Conservation (phyloP, 805 yeast species). For the Candida montana region DNA sequence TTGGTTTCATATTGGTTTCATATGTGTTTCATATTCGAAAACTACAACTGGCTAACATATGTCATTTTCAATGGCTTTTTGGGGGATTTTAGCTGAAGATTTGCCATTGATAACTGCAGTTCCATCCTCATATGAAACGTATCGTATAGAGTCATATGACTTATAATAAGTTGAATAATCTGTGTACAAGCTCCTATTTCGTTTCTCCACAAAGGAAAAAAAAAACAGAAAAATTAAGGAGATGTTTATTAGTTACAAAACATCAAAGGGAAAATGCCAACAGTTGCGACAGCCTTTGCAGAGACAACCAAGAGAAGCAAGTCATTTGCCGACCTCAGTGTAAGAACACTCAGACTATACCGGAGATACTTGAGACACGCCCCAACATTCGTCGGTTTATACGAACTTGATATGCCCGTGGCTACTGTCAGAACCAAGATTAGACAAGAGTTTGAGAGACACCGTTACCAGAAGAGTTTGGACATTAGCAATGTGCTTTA, state of each 20-base stretch:
- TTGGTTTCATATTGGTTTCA: no score
- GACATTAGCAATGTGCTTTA: slow-evolving; percentile 62
- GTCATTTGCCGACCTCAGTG: slow-evolving; percentile 53
- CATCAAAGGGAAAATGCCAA: slow-evolving; percentile 39
- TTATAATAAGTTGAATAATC: no score
- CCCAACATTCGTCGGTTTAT: slow-evolving; percentile 54
- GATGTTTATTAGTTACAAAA: neutral
- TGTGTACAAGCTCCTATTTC: no score
- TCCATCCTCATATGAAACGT: no score
- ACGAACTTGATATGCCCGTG: slow-evolving; percentile 72
- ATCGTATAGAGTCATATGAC: no score
- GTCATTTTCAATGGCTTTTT: no score
- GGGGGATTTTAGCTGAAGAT: no score
- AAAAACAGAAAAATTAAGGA: neutral
- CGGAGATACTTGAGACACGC: slow-evolving; percentile 64
- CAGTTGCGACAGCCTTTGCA: slow-evolving; percentile 79
- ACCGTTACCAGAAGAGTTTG: slow-evolving; percentile 65
- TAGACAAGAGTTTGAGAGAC: slow-evolving; percentile 86
- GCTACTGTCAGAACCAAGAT: slow-evolving; percentile 75
- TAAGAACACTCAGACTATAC: slow-evolving; percentile 64
- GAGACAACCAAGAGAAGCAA: slow-evolving; percentile 69
- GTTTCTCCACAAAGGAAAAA: neutral
- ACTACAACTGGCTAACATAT: no score
- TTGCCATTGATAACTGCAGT: no score
- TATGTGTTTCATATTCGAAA: no score